Evolutionary conservation across 2,329 filamentous ascomycete species (phyloP).

Genomic region (Periconia macrospinosa): DNA sequence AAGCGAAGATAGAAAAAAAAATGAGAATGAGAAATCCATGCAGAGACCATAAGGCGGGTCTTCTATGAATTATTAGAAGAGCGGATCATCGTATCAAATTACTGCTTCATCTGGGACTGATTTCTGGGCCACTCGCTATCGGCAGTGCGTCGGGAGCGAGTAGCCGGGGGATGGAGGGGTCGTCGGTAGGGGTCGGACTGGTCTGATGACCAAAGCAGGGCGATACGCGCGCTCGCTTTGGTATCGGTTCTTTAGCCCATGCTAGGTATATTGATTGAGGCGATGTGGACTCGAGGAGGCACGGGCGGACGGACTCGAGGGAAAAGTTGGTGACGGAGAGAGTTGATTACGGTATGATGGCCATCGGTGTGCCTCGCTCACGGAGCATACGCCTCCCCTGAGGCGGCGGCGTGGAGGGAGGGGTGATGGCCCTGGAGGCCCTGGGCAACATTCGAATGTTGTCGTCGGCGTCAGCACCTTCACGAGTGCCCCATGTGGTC

Average conservation of each 20-base stretch:
- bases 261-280: too few species aligned
- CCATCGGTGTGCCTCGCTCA: slow-evolving; percentile 35
- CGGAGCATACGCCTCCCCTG: slow-evolving; percentile 37
- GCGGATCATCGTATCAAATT: slow-evolving; percentile 39
- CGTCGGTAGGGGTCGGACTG: neutral
- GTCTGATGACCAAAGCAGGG: slow-evolving; percentile 26
- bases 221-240: slow-evolving; percentile 2
- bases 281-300: too few species aligned
- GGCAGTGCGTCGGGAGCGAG: slow-evolving; percentile 16
- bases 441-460: slow-evolving; percentile 45
- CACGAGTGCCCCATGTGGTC: slow-evolving; percentile 95
- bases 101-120: slow-evolving; percentile 16
- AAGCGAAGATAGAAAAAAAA: neutral
- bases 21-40: neutral
- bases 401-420: slow-evolving; percentile 37
- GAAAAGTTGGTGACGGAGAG: neutral
- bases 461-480: slow-evolving; percentile 79
- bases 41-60: slow-evolving; percentile 3
- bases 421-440: slow-evolving; percentile 36
- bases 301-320: too few species aligned
- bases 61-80: slow-evolving; percentile 26
- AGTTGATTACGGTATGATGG: neutral
- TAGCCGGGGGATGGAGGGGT: slow-evolving; percentile 9
- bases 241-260: too few species aligned
- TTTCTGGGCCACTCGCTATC: slow-evolving; percentile 14